Base-by-base conservation (phyloP, 192 early-diverging fungal genomes). In the Coemansia sp. region DNA sequence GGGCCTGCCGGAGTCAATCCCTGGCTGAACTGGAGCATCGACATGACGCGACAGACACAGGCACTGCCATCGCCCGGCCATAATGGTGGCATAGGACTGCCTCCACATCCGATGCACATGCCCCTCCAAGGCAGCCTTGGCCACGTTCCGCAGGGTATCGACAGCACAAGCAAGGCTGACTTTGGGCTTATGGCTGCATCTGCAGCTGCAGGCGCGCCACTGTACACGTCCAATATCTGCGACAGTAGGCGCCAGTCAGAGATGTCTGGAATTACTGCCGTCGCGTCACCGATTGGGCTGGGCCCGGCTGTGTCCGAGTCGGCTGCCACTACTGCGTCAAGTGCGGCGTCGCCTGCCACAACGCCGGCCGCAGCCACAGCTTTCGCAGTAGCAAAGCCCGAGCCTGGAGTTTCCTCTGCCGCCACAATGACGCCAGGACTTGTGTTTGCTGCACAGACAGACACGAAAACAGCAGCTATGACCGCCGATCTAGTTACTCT, bases 171-270 rank as follows among this genome's bases (percentile, higher is more conserved):
- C 59, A 54, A 67, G 66, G 22, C 51, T 19, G 53, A 50, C 47
- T 23, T 27, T 37, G 37, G 43, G 29, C 56, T 57, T 54, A 53
- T 51, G 11, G 59, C 69, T 12, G 60, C 65, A 2, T 43, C 53
- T 35, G 75, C 66, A 3, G 29, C 41, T n/a, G 41, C 41, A 12
- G 11, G 41, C 41, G 41, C 15, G 22, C 57, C 64, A 60, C 38
- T 65, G 64, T 54, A 72, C 61, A 72, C 76, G 64, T 52, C 73
- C 60, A 75, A 82, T 69, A 72, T 82, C 22, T 58, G 37, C 64
- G 73, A 72, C 43, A 82, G 79, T 69, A 72, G 79, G 39, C 79
- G 79, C 66, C 73, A 82, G 69, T 82, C 79, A 5, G 79, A 72
- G 58, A 64, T 71, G 43, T 82, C 79, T 17, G 79, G 59, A 5